Evolutionary conservation across 148 eudicot genomes (phyloP).

Genomic region (Chenopodium formosanum): DNA sequence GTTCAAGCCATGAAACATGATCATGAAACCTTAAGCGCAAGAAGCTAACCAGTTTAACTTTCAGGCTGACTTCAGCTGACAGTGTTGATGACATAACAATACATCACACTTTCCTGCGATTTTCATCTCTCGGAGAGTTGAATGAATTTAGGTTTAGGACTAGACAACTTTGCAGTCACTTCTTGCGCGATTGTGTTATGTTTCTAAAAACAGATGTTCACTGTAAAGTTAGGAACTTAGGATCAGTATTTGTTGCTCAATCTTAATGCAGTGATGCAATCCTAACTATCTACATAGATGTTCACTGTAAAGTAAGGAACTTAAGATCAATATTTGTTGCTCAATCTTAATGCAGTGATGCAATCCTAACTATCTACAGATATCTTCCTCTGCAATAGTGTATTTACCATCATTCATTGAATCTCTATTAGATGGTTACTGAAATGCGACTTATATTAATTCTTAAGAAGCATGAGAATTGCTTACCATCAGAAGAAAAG

Average conservation of each 20-base stretch:
- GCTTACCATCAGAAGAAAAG: not conserved
- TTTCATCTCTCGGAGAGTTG: not conserved
- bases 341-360: not conserved
- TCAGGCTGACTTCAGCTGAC: constrained; percentile 24
- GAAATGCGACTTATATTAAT: not conserved
- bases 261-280: not conserved
- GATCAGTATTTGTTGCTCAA: not conserved
- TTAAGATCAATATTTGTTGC: not conserved
- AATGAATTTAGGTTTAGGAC: not conserved
- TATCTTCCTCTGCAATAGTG: not conserved
- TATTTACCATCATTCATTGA: not conserved
- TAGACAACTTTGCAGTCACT: not conserved
- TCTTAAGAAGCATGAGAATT: not conserved
- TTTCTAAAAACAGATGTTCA: not conserved
- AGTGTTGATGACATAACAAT: not conserved
- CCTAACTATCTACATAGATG: too few relatives aligned
- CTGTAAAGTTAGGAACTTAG: not conserved
- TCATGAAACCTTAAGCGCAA: constrained; percentile 25
- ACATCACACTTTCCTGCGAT: not conserved
- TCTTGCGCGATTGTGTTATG: not conserved
- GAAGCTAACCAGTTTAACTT: constrained; percentile 23
- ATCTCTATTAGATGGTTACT: not conserved
- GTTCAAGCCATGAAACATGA: constrained; percentile 19
- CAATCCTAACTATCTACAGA: not conserved
- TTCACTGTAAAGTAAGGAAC: not conserved